phyloP scores from a whole-genome alignment of 495 filamentous ascomycete genomes.

The Podospora pseudocomata region DNA sequence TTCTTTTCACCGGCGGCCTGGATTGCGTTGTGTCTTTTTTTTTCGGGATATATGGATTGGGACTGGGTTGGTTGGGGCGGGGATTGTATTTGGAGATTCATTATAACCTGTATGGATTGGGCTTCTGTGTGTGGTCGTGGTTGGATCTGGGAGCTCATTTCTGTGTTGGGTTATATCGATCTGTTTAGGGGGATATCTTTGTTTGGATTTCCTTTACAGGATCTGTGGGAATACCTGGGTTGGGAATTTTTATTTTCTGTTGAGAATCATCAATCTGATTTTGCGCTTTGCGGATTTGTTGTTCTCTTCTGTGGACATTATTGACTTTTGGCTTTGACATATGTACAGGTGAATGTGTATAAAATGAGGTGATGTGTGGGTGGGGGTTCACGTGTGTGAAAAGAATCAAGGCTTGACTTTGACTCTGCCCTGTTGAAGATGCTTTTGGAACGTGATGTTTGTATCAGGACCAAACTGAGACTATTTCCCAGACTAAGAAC shows the following conservation, averaged over 20 bases:
- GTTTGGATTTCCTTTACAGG: background rate
- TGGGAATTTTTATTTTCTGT: background rate
- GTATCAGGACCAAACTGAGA: too few relatives aligned
- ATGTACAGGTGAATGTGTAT: background rate
- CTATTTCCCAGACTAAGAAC: too few relatives aligned
- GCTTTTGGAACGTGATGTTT: too few relatives aligned
- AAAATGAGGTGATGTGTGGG: background rate
- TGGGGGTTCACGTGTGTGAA: background rate
- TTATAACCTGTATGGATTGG: background rate
- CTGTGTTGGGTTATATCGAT: too few relatives aligned
- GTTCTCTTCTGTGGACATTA: background rate
- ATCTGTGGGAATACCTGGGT: background rate
- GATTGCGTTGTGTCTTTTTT: background rate
- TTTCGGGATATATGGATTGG: background rate
- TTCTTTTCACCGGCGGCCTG: background rate
- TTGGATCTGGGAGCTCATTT: background rate
- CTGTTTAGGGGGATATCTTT: background rate
- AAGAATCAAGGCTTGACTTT: background rate
- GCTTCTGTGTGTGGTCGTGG: background rate
- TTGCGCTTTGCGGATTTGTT: background rate
- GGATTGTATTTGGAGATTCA: background rate
- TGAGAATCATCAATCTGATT: background rate
- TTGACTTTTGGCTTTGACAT: background rate
- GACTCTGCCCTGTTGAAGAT: too few relatives aligned
- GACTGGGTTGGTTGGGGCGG: too few relatives aligned